phyloP scores from a whole-genome alignment of 768 basidiomycete genomes.

The Jaapia argillacea region DNA sequence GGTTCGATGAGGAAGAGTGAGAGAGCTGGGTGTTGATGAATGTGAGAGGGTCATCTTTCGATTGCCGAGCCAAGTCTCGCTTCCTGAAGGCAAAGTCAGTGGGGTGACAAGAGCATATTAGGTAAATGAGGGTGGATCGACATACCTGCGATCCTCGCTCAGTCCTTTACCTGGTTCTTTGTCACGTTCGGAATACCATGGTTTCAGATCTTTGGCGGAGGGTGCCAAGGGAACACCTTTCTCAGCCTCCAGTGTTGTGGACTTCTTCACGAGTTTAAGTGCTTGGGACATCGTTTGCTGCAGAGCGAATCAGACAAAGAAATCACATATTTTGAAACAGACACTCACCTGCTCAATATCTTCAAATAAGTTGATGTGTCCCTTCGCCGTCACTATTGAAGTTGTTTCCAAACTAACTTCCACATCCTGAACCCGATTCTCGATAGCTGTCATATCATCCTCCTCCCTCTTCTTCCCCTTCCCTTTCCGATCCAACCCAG shows the following conservation, averaged over 20 bases:
- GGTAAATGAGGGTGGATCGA: neutral
- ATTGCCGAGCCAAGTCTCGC: slow-evolving; percentile 56
- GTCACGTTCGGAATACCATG: slow-evolving; percentile 51
- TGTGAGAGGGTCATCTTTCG: slow-evolving; percentile 60
- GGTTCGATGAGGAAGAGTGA: slow-evolving; percentile 16
- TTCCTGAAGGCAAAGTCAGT: slow-evolving; percentile 25
- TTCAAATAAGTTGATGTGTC: slow-evolving; percentile 80
- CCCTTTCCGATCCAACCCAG: slow-evolving; percentile 32
- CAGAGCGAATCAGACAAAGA: neutral
- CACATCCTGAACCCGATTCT: neutral
- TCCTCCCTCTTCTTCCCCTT: slow-evolving; percentile 27
- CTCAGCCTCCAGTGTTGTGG: slow-evolving; percentile 37
- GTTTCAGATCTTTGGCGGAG: slow-evolving; percentile 63
- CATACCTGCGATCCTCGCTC: slow-evolving; percentile 17
- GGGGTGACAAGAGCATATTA: no score
- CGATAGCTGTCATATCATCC: slow-evolving; percentile 16
- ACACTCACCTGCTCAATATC: slow-evolving; percentile 60
- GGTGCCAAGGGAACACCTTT: slow-evolving; percentile 70
- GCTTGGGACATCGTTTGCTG: slow-evolving; percentile 19
- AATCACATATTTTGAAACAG: neutral
- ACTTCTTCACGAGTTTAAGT: slow-evolving; percentile 17
- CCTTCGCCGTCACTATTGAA: slow-evolving; percentile 35
- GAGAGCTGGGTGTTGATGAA: slow-evolving; percentile 59
- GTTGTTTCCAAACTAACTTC: slow-evolving; percentile 15
- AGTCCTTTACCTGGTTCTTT: slow-evolving; percentile 9